These are phyloP conservation scores for Fusarium caatingaense DNA, from an alignment of 2,329 filamentous ascomycete species.

Conservation along the genomic window DNA sequence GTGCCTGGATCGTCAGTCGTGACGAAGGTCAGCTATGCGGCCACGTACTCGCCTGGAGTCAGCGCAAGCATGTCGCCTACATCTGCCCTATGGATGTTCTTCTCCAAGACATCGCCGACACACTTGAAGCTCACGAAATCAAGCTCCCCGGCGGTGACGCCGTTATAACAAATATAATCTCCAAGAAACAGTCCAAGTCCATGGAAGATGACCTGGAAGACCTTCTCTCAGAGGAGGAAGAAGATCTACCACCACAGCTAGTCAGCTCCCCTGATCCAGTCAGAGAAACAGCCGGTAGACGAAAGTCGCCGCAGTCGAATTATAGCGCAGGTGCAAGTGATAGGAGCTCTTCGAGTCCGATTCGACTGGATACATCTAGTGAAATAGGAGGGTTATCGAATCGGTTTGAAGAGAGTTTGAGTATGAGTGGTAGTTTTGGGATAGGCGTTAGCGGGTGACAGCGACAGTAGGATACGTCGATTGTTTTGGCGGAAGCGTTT, in stretches of 20 bases:
- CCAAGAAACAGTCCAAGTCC: slow-evolving; percentile 15
- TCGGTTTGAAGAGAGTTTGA: slow-evolving; percentile 49
- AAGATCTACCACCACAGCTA: slow-evolving; percentile 31
- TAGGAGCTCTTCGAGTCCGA: slow-evolving; percentile 44
- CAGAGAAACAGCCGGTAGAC: slow-evolving; percentile 8
- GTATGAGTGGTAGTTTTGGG: slow-evolving; percentile 45
- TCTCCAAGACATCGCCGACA: slow-evolving; percentile 84
- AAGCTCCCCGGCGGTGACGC: slow-evolving; percentile 72
- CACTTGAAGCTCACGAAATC: slow-evolving; percentile 77
- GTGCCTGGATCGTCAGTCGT: slow-evolving; percentile 91
- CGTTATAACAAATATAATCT: slow-evolving; percentile 46
- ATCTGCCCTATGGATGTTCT: slow-evolving; percentile 96
- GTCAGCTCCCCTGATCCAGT: slow-evolving; percentile 10
- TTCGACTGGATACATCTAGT: slow-evolving; percentile 45
- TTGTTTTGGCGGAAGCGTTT: background rate
- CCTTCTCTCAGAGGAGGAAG: slow-evolving; percentile 49
- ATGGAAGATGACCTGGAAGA: slow-evolving; percentile 47
- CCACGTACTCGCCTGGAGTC: slow-evolving; percentile 89
- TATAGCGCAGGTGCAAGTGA: slow-evolving; percentile 26
- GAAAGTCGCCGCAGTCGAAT: slow-evolving; percentile 26
- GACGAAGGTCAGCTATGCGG: slow-evolving; percentile 84
- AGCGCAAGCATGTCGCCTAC: slow-evolving; percentile 83
- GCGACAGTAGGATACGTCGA: slow-evolving; percentile 9
- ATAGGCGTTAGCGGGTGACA: slow-evolving; percentile 48
- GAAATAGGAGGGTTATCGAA: slow-evolving; percentile 46